Evolutionary conservation across 2,329 filamentous ascomycete genomes (phyloP), one percentile per base, ranked within the genome.

Genomic region (Raffaelea albimanens): DNA sequence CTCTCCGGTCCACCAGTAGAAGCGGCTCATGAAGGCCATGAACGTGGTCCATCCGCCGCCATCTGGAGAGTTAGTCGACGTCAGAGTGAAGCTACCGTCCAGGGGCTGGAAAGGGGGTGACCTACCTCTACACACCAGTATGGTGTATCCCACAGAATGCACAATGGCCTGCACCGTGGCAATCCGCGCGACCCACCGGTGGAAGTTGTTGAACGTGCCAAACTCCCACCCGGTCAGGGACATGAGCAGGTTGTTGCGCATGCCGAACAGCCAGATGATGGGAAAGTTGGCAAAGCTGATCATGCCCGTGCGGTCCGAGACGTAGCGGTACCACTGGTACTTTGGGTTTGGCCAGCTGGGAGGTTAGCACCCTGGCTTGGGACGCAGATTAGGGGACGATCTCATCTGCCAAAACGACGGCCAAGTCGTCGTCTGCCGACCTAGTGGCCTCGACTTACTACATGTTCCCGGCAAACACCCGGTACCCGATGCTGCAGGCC

Each of bases 171-270:
- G 72, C 0, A 80, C 48, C 0, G 80, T 81, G 5, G 79, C 71
- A 2, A 83, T 68, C 18, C 82, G 69, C 0, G 83, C 82, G 3
- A 82, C 68, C 69, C 80, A 81, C 0, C 82, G 75, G 59, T 86
- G 83, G 45, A 85, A 84, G 38, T 78, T 71, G 53, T 78, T 85
- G 56, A 79, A 85, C 0, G 78, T 80, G 2, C 72, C 71, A 58
- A 82, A 85, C 11, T 76, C 78, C 81, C 82, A 86, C 0, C 82
- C 82, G 0, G 83, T 85, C 0, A 80, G 58, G 78, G 78, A 83
- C 47, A 84, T 65, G 16, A 85, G 68, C 0, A 80, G 56, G 45
- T 86, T 84, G 52, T 86, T 87, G 10, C 83, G 69, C 57, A 78
- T 76, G 0, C 75, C 77, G 53, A 86, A 85, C 0, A 85, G 40